Conservation (phyloP, 2,329 filamentous ascomycete species). For the Xylogone sp. region DNA sequence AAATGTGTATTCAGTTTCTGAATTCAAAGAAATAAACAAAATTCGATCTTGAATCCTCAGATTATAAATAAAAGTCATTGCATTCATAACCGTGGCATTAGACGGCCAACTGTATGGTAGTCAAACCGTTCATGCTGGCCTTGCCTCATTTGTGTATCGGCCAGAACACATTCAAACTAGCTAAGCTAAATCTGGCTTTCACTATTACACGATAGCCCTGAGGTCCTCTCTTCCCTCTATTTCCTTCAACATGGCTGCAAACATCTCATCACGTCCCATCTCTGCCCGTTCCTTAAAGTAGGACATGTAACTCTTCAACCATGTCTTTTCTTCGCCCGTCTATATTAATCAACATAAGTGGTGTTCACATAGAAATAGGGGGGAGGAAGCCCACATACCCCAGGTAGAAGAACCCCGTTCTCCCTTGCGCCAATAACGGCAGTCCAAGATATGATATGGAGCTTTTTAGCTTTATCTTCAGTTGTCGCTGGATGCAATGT, state of each 20-base stretch:
- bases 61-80: too few species aligned
- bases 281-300: not conserved
- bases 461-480: not conserved
- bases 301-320: not conserved
- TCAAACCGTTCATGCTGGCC: too few species aligned
- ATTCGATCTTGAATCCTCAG: too few species aligned
- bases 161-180: too few species aligned
- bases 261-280: not conserved
- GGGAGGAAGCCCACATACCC: not conserved
- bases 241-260: not conserved
- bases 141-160: too few species aligned
- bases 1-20: too few species aligned
- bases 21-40: too few species aligned
- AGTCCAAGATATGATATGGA: not conserved
- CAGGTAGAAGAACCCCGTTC: not conserved
- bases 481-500: not conserved
- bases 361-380: not conserved
- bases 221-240: not conserved
- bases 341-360: not conserved
- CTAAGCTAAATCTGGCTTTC: too few species aligned
- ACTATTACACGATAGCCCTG: not conserved
- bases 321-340: not conserved
- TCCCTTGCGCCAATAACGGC: not conserved
- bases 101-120: too few species aligned
- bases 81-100: too few species aligned